Percentiles rank a stretch among this genome's conserved stretches.
Evolutionary conservation across 805 yeast genomes (phyloP).

Genomic region (Candida maltosa): DNA sequence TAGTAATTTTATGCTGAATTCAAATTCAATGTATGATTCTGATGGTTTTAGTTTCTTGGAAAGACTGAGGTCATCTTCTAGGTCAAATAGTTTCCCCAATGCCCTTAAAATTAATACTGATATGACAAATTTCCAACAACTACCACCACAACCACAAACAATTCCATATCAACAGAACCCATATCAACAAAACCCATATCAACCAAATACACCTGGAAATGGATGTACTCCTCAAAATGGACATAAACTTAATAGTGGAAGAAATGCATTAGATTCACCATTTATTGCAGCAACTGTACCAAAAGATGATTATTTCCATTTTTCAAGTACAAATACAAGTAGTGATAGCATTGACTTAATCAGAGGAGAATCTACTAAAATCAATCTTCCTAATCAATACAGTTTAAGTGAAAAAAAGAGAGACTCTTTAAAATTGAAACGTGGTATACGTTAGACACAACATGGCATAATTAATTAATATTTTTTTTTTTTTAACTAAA

Average conservation of each 20-base stretch:
- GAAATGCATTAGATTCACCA: slow-evolving; percentile 36
- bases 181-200: slow-evolving; percentile 7
- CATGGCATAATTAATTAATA: not conserved
- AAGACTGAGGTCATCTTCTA: slow-evolving; percentile 19
- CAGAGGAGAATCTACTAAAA: slow-evolving; percentile 4
- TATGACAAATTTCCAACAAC: slow-evolving; percentile 19
- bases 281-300: slow-evolving; percentile 38
- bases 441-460: slow-evolving; percentile 36
- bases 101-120: slow-evolving; percentile 40
- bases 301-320: slow-evolving; percentile 28
- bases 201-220: slow-evolving; percentile 10
- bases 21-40: slow-evolving; percentile 35
- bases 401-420: slow-evolving; percentile 43
- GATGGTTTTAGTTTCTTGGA: slow-evolving; percentile 30
- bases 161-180: no score
- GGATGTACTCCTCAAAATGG: not conserved
- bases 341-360: not conserved
- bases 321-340: slow-evolving; percentile 5
- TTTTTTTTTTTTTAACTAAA: not conserved
- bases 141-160: slow-evolving; percentile 11
- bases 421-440: slow-evolving; percentile 41
- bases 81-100: slow-evolving; percentile 24
- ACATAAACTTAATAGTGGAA: no score
- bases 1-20: slow-evolving; percentile 16
- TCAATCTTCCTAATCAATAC: slow-evolving; percentile 15